Percentiles rank a stretch among this genome's conserved stretches.
Conservation (phyloP, 2,329 filamentous ascomycete genomes). For the Botryosphaeria agaves region DNA sequence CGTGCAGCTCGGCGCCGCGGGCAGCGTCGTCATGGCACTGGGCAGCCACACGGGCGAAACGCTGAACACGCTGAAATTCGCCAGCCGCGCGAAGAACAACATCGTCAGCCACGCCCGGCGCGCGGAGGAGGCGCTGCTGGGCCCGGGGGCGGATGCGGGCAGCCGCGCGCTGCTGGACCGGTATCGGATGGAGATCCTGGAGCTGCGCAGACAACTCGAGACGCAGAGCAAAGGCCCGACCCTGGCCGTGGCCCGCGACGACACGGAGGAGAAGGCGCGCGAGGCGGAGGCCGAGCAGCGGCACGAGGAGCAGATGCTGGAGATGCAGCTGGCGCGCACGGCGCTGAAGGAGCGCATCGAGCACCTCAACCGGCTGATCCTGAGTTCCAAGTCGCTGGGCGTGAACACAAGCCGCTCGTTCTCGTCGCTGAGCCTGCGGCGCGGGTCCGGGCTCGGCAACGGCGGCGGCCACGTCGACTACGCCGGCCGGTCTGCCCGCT, state of each 20-base stretch:
- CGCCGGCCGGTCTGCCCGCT: slow-evolving; percentile 21
- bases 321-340: slow-evolving; percentile 93
- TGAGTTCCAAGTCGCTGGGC: slow-evolving; percentile 19
- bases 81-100: slow-evolving; percentile 90
- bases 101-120: slow-evolving; percentile 94
- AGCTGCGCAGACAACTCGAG: slow-evolving; percentile 66
- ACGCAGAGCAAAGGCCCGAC: slow-evolving; percentile 41
- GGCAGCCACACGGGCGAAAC: slow-evolving; percentile 74
- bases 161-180: slow-evolving; percentile 78
- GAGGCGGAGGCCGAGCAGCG: slow-evolving; percentile 56
- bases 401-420: slow-evolving; percentile 19
- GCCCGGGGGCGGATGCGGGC: slow-evolving; percentile 61
- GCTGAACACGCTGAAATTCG: slow-evolving; percentile 91
- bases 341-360: slow-evolving; percentile 95
- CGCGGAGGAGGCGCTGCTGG: slow-evolving; percentile 72
- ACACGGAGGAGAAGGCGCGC: slow-evolving; percentile 54
- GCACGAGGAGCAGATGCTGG: slow-evolving; percentile 93
- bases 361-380: slow-evolving; percentile 83
- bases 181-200: slow-evolving; percentile 83
- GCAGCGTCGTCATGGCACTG: slow-evolving; percentile 50
- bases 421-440: slow-evolving; percentile 21
- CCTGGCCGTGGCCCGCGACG: slow-evolving; percentile 32
- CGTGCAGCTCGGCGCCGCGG: slow-evolving; percentile 69
- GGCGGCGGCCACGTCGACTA: slow-evolving; percentile 27
- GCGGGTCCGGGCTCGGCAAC: slow-evolving; percentile 20